Percentiles rank a stretch among this genome's conserved stretches.
phyloP scores from a whole-genome alignment of 1,284 basidiomycete species.

The Termitomyces sp. region DNA sequence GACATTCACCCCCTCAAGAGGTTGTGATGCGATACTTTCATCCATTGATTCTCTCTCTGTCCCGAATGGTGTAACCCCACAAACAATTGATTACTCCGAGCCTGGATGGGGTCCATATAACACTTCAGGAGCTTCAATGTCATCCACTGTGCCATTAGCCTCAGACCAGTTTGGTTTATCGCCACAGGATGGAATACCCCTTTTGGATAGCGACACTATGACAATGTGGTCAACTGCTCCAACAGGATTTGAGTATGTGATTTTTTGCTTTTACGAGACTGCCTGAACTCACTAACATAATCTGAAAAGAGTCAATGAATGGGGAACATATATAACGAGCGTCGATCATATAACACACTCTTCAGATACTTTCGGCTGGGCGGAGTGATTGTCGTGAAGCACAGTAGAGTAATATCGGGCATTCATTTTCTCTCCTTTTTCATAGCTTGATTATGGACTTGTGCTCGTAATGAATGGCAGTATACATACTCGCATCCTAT shows the following conservation, averaged over 20 bases:
- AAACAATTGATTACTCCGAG: background rate
- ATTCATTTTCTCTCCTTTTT: background rate
- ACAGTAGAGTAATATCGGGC: background rate
- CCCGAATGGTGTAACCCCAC: background rate
- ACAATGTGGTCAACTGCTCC: slow-evolving; percentile 41
- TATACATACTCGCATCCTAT: too few relatives aligned
- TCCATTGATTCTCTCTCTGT: background rate
- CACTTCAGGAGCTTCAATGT: background rate
- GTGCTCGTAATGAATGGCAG: too few relatives aligned
- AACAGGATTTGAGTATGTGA: slow-evolving; percentile 38
- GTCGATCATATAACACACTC: slow-evolving; percentile 29
- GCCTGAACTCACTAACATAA: background rate
- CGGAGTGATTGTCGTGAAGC: background rate
- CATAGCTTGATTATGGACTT: background rate
- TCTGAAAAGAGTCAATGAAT: slow-evolving; percentile 29
- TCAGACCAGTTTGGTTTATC: background rate
- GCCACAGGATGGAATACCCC: slow-evolving; percentile 14
- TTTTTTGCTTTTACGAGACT: background rate
- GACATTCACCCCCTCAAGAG: background rate
- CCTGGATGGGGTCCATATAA: slow-evolving; percentile 5
- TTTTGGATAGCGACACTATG: slow-evolving; percentile 33
- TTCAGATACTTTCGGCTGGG: slow-evolving; percentile 3
- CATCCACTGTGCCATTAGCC: background rate
- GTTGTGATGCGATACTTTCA: background rate
- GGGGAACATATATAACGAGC: slow-evolving; percentile 32